These are phyloP conservation scores for Aaosphaeria arxii DNA, from an alignment of 2,329 filamentous ascomycete species.

Conservation along the genomic window DNA sequence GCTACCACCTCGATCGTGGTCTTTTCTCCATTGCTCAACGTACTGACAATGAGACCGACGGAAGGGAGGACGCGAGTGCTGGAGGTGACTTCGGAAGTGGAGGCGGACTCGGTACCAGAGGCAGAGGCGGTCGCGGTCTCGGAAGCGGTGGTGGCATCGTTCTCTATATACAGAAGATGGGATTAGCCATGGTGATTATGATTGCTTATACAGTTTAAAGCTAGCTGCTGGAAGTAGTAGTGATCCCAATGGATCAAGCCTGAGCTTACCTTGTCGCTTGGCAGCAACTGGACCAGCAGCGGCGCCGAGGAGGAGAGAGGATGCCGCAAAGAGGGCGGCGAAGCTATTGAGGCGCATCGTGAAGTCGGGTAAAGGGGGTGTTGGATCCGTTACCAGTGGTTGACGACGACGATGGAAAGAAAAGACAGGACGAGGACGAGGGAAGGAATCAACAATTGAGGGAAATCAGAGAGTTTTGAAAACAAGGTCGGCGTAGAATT, in stretches of 20 bases:
- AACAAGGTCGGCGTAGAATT: too few relatives aligned
- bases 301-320: slow-evolving; percentile 11
- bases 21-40: slow-evolving; percentile 15
- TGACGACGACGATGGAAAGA: too few relatives aligned
- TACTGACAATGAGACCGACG: slow-evolving; percentile 13
- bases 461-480: too few relatives aligned
- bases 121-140: background rate
- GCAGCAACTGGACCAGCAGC: slow-evolving; percentile 15
- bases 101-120: background rate
- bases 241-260: too few relatives aligned
- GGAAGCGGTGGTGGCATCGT: background rate
- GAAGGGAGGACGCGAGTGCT: slow-evolving; percentile 9
- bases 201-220: too few relatives aligned
- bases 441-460: too few relatives aligned
- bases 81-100: slow-evolving; percentile 5
- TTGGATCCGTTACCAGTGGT: too few relatives aligned
- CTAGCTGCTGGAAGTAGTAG: too few relatives aligned
- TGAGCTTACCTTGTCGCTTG: slow-evolving; percentile 16
- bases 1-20: slow-evolving; percentile 14
- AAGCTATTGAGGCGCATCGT: slow-evolving; percentile 13
- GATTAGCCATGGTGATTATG: too few relatives aligned
- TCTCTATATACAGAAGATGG: background rate
- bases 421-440: too few relatives aligned
- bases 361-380: background rate
- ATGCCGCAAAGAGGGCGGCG: slow-evolving; percentile 10